Evolutionary conservation across 441 rosid genomes (phyloP).

Genomic region (Syzygium syzygioides): DNA sequence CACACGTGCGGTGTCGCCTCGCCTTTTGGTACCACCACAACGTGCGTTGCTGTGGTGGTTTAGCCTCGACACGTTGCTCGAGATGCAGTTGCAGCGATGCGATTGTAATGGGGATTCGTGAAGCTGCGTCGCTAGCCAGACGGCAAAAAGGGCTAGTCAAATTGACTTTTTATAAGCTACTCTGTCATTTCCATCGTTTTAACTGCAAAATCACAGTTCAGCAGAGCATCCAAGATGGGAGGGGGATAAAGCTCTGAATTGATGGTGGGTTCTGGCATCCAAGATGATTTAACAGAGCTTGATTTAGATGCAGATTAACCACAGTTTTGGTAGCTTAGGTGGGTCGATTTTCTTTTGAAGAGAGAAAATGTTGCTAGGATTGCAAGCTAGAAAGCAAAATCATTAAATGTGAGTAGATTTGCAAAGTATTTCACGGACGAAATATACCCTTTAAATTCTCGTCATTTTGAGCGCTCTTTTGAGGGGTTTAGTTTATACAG

Average conservation of each 20-base stretch:
- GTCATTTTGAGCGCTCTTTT: neutral
- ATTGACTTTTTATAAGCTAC: no score
- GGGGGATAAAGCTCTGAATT: neutral
- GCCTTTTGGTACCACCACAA: neutral
- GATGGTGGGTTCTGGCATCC: neutral
- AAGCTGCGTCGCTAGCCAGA: neutral
- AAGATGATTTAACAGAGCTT: neutral
- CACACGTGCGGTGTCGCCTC: slow-evolving; percentile 35
- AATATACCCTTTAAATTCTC: neutral
- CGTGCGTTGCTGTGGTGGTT: neutral
- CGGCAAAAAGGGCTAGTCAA: neutral
- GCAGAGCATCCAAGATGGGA: neutral
- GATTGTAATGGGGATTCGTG: neutral
- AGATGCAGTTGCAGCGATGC: neutral
- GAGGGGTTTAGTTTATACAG: neutral
- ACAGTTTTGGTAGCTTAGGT: neutral
- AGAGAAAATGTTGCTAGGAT: neutral
- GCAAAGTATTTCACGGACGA: rapidly evolving
- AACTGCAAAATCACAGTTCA: rapidly evolving
- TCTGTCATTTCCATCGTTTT: neutral
- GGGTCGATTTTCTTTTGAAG: neutral
- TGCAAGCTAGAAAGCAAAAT: neutral
- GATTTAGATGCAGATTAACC: neutral
- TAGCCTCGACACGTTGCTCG: neutral
- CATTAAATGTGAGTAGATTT: neutral